Conservation (phyloP, 768 basidiomycete species). For the Lyophyllum atratum region DNA sequence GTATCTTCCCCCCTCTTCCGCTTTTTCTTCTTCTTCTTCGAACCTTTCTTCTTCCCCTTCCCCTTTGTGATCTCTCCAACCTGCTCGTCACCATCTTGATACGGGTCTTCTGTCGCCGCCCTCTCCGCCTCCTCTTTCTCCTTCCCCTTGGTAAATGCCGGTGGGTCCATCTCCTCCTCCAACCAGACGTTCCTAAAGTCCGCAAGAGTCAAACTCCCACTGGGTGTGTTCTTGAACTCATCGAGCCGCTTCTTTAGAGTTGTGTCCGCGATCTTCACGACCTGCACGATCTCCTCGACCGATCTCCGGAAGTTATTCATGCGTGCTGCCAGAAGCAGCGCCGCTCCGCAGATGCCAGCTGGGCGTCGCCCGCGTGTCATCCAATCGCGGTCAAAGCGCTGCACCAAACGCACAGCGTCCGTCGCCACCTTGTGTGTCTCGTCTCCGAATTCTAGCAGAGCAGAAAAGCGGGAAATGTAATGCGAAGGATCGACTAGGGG, state of each 20-base stretch:
- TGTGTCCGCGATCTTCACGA: slow-evolving; percentile 97
- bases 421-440: slow-evolving; percentile 90
- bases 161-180: slow-evolving; percentile 90
- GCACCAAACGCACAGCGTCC: slow-evolving; percentile 92
- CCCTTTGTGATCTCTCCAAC: slow-evolving; percentile 31
- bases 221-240: slow-evolving; percentile 91
- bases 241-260: slow-evolving; percentile 92
- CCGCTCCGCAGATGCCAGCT: slow-evolving; percentile 97
- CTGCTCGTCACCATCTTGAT: slow-evolving; percentile 27
- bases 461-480: slow-evolving; percentile 94
- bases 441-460: slow-evolving; percentile 94
- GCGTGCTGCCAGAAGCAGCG: slow-evolving; percentile 89
- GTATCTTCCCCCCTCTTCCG: slow-evolving; percentile 40
- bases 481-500: slow-evolving; percentile 95
- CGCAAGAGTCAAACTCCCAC: slow-evolving; percentile 80
- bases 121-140: slow-evolving; percentile 66
- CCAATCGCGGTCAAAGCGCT: slow-evolving; percentile 95
- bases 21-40: slow-evolving; percentile 35
- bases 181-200: slow-evolving; percentile 92
- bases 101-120: slow-evolving; percentile 36
- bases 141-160: slow-evolving; percentile 79
- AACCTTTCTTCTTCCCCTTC: slow-evolving; percentile 31
- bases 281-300: slow-evolving; percentile 95
- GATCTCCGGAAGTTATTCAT: slow-evolving; percentile 98
- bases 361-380: slow-evolving; percentile 94